Percentiles rank a stretch among this genome's conserved stretches.
phyloP scores from a whole-genome alignment of 257 asterid genomes.

The Solanum commersonii region DNA sequence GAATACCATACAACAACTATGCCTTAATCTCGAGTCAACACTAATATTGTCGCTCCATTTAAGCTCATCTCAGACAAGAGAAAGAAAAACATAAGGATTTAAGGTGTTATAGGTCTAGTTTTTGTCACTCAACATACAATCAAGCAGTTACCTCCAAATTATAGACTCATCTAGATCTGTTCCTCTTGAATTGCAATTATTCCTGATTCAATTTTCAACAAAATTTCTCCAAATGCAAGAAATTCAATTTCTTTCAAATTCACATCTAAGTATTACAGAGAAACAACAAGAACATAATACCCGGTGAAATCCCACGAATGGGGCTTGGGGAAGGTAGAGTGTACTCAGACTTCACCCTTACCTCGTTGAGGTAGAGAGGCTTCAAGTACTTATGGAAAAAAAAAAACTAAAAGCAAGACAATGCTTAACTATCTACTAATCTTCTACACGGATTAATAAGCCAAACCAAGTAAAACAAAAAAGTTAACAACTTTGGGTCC shows the following conservation, averaged over 20 bases:
- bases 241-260: not conserved
- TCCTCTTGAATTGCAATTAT: not conserved
- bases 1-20: not conserved
- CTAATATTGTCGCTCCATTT: not conserved
- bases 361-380: not conserved
- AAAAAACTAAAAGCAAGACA: not conserved
- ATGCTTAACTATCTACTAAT: not conserved
- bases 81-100: not conserved
- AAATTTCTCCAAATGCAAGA: not conserved
- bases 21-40: not conserved
- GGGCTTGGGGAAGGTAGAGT: not conserved
- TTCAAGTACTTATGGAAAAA: not conserved
- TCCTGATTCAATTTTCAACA: not conserved
- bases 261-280: not conserved
- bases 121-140: not conserved
- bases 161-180: not conserved
- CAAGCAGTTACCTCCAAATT: not conserved
- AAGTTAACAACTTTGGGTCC: not conserved
- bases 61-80: not conserved
- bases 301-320: not conserved
- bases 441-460: not conserved
- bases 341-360: not conserved
- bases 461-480: not conserved
- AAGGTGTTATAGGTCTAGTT: not conserved
- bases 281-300: not conserved